Percentiles rank a stretch among this genome's conserved stretches.
Conservation (phyloP, 257 asterid genomes). For the Nicotiana sylvestris region DNA sequence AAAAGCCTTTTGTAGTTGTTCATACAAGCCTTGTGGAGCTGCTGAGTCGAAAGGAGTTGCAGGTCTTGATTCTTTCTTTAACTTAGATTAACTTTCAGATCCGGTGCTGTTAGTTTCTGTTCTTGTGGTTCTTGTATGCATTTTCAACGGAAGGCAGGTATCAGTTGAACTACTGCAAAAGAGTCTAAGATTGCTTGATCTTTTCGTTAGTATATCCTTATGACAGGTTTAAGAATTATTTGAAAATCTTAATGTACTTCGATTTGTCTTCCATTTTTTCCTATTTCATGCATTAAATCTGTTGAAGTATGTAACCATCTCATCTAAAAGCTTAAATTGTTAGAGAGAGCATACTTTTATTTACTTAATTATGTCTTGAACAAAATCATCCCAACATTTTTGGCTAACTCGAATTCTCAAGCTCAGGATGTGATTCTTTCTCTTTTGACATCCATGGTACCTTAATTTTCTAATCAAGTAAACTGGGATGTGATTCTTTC, state of each 20-base stretch:
- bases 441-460: not conserved
- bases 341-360: too few species aligned
- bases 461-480: not conserved
- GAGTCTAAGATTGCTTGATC: not conserved
- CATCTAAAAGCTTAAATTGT: too few species aligned
- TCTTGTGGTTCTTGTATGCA: not conserved
- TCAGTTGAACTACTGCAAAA: not conserved
- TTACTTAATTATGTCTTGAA: too few species aligned
- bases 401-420: not conserved
- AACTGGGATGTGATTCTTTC: not conserved
- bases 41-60: constrained; percentile 76
- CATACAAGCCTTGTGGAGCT: constrained; percentile 96
- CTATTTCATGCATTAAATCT: not conserved
- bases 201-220: constrained; percentile 6
- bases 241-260: not conserved
- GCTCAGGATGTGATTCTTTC: not conserved
- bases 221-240: not conserved
- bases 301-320: too few species aligned
- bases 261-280: not conserved
- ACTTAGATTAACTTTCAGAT: not conserved
- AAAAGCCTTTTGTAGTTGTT: constrained; percentile 88
- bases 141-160: not conserved
- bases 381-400: not conserved
- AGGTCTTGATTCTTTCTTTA: constrained; percentile 35
- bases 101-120: not conserved